A percentile compares a stretch with the other conserved stretches of the same genome.
phyloP scores from a whole-genome alignment of 805 yeast genomes.

The Yarrowia keelungensis region DNA sequence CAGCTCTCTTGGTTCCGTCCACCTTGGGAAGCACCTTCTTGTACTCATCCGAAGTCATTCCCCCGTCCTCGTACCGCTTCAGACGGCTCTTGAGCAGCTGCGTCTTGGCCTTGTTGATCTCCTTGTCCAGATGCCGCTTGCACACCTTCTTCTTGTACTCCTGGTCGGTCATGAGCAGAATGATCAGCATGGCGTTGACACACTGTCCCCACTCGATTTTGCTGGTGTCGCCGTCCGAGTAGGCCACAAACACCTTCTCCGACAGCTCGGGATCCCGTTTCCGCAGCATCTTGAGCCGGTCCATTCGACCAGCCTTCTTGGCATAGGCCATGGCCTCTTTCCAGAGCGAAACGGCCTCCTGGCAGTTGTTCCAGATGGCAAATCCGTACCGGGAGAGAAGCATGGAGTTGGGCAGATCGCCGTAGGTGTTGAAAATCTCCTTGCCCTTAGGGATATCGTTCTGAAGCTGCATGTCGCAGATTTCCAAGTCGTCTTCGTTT shows the following conservation, averaged over 20 bases:
- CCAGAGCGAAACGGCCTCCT: constrained; percentile 67
- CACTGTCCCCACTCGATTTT: constrained; percentile 41
- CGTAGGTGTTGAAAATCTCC: constrained; percentile 86
- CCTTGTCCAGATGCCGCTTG: constrained; percentile 36
- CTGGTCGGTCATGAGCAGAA: constrained; percentile 40
- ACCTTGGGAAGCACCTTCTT: constrained; percentile 39
- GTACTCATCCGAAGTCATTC: constrained; percentile 44
- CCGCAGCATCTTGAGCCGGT: constrained; percentile 57
- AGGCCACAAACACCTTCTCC: constrained; percentile 41
- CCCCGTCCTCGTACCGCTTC: constrained; percentile 44
- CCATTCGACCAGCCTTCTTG: constrained; percentile 46
- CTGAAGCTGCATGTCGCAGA: constrained; percentile 72
- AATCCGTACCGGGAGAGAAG: constrained; percentile 83
- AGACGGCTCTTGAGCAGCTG: constrained; percentile 40
- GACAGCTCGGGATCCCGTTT: constrained; percentile 46
- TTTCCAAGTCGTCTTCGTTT: constrained; percentile 47
- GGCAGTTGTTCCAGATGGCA: constrained; percentile 59
- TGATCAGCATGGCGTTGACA: constrained; percentile 41
- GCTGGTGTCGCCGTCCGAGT: constrained; percentile 40
- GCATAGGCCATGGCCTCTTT: constrained; percentile 54
- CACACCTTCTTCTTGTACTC: constrained; percentile 41
- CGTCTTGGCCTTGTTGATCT: constrained; percentile 40
- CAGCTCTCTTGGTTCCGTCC: constrained; percentile 39
- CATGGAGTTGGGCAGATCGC: constrained; percentile 69
- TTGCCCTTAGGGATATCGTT: constrained; percentile 54